A percentile compares a stretch with the other conserved stretches of the same genome.
Conservation (phyloP, 2,329 filamentous ascomycete species). For the Sporothrix phasma region DNA sequence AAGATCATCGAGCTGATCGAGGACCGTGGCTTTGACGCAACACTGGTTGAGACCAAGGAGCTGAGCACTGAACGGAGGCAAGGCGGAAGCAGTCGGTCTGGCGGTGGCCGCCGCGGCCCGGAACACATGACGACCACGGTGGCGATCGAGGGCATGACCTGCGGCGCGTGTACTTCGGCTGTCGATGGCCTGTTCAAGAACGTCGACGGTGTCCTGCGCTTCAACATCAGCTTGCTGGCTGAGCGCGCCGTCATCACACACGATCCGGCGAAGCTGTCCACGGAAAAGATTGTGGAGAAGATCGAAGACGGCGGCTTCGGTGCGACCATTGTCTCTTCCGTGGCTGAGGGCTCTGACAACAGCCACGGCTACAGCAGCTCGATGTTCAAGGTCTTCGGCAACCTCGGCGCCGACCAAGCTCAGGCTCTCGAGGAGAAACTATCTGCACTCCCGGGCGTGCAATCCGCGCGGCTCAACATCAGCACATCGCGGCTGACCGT, state of each 20-base stretch:
- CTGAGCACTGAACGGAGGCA: conserved; percentile 28
- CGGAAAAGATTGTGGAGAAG: conserved; percentile 66
- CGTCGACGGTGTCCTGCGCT: conserved; percentile 69
- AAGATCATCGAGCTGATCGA: conserved; percentile 51
- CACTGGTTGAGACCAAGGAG: conserved; percentile 60
- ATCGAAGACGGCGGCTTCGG: conserved; percentile 90
- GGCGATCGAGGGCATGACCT: conserved; percentile 93
- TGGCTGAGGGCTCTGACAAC: conserved; percentile 46
- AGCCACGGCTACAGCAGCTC: conserved; percentile 50
- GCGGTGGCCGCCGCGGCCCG: conserved; percentile 38
- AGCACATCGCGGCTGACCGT: conserved; percentile 65
- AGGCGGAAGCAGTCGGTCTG: conserved; percentile 36
- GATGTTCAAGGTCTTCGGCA: conserved; percentile 77
- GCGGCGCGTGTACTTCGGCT: conserved; percentile 88
- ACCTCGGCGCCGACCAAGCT: conserved; percentile 62
- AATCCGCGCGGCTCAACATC: conserved; percentile 62
- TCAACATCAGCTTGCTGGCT: conserved; percentile 90
- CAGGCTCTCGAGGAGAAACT: conserved; percentile 61
- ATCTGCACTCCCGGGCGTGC: conserved; percentile 56
- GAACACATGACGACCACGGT: conserved; percentile 66
- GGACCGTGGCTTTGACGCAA: conserved; percentile 71
- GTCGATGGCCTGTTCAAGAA: conserved; percentile 73
- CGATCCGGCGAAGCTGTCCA: conserved; percentile 58
- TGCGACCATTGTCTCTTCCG: conserved; percentile 69
- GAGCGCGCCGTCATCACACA: conserved; percentile 86